Evolutionary conservation across 208 protist genomes (phyloP), one percentile per base, ranked within the genome.

Genomic region (Leishmania tarentolae): DNA sequence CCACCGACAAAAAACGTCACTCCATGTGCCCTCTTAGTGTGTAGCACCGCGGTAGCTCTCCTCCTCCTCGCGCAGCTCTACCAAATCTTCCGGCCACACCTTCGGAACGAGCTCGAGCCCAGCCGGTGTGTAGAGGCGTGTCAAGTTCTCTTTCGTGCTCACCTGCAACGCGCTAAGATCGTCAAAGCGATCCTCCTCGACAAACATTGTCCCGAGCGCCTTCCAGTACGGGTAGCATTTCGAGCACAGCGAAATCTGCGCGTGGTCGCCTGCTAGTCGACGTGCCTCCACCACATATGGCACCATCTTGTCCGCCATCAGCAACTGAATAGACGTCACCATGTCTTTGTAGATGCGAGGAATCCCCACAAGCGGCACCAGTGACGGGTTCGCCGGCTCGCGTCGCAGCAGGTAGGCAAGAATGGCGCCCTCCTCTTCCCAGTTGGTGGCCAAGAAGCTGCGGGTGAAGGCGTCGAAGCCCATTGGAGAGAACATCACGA

Each of bases 361-460:
- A 35, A 96, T 74, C 0, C 80, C 92, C 56, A 93, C 93, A 52
- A 97, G 80, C 46, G 93, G 82, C 1, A 92, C 91, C n/a, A 97
- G 75, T 7, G 92, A 83, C 17, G 83, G 80, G 76, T 97, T 97
- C 5, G 80, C 85, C 11, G 94, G 90, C 80, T 97, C 94, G 7
- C 84, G 80, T 52, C 84, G 75, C 24, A 95, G 66, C 44, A 97
- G 83, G 82, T 90, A 94, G n/a, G 81, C 76, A n/a, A 96, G 80
- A 28, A 97, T 75, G 44, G 76, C 83, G 50, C 92, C 88, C 78
- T 96, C 92, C 50, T 90, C 83, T 17, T 80, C 76, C 88, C 92
- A 95, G 72, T 82, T 88, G 1, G 90, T 88, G 31, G 83, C 78
- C 31, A 96, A 75, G 80, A 97, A 90, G 50, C 85, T 82, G 42